Evolutionary conservation across 1,284 basidiomycete species (phyloP).

Genomic region (Lentinula novae-zelandiae): DNA sequence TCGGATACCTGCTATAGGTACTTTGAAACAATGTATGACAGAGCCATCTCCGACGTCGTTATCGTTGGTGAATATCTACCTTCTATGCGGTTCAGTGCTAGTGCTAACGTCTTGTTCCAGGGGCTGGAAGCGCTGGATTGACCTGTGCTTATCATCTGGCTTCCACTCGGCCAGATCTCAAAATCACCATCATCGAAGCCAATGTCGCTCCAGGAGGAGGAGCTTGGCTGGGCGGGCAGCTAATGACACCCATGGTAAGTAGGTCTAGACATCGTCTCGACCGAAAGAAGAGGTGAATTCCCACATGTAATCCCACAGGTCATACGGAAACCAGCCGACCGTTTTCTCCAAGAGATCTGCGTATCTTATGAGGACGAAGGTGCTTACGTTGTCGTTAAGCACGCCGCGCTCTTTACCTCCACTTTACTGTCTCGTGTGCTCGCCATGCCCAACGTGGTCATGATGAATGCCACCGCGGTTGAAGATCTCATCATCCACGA

Average conservation of each 20-base stretch:
- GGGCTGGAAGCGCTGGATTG: conserved; percentile 77
- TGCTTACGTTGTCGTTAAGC: conserved; percentile 75
- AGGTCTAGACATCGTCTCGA: neutral
- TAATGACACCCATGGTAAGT: conserved; percentile 79
- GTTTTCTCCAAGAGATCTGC: conserved; percentile 69
- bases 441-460: conserved; percentile 69
- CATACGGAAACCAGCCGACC: conserved; percentile 78
- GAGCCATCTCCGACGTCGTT: conserved; percentile 61
- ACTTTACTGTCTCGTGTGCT: conserved; percentile 76
- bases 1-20: conserved; percentile 37
- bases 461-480: conserved; percentile 76
- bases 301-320: conserved; percentile 36
- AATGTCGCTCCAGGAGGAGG: conserved; percentile 80
- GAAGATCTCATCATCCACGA: conserved; percentile 72
- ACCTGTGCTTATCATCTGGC: conserved; percentile 77
- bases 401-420: conserved; percentile 80
- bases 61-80: conserved; percentile 40
- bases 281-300: neutral
- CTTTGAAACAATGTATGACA: conserved; percentile 71
- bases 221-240: conserved; percentile 79
- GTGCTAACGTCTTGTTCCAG: conserved; percentile 32
- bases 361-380: conserved; percentile 84
- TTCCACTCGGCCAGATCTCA: conserved; percentile 68
- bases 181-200: conserved; percentile 81
- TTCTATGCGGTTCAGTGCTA: conserved; percentile 78